Conservation (phyloP, 1,284 basidiomycete genomes). For the Athelia sp. region DNA sequence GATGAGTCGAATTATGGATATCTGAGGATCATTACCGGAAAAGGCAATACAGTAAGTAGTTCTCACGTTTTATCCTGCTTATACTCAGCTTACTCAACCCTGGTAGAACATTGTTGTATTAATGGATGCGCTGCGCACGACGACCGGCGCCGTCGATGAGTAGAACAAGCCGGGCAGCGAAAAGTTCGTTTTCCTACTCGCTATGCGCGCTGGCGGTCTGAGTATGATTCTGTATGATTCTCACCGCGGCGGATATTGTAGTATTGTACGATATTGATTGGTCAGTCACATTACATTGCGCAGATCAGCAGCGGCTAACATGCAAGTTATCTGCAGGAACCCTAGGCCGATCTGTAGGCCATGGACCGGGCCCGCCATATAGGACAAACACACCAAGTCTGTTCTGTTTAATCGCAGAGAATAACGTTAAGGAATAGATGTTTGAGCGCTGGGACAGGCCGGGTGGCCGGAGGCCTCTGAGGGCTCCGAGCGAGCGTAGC, state of each 20-base stretch:
- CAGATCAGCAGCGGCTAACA: slow-evolving; percentile 1
- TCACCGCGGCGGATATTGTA: slow-evolving; percentile 94
- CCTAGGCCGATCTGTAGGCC: slow-evolving; percentile 98
- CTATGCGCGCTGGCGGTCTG: slow-evolving; percentile 96
- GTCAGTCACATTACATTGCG: slow-evolving; percentile 33
- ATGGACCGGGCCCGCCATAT: slow-evolving; percentile 99
- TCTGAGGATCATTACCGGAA: slow-evolving; percentile 97
- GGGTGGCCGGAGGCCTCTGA: too few relatives aligned
- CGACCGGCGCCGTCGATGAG: slow-evolving; percentile 96
- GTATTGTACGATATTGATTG: slow-evolving; percentile 98
- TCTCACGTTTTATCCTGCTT: slow-evolving; percentile 28
- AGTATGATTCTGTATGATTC: slow-evolving; percentile 98
- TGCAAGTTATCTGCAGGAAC: slow-evolving; percentile 54
- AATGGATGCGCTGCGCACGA: slow-evolving; percentile 96
- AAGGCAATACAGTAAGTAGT: slow-evolving; percentile 85
- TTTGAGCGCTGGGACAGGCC: too few relatives aligned
- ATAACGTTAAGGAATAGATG: slow-evolving; percentile 96
- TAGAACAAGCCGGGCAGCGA: slow-evolving; percentile 96
- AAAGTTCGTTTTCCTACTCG: slow-evolving; percentile 96
- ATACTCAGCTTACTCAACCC: not conserved
- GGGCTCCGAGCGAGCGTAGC: too few relatives aligned
- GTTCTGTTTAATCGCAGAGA: slow-evolving; percentile 96
- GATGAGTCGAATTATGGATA: slow-evolving; percentile 94
- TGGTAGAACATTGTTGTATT: slow-evolving; percentile 90
- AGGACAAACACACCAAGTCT: slow-evolving; percentile 98